A percentile compares a stretch with the other conserved stretches of the same genome.
These are phyloP conservation scores for Carex scoparia DNA, from an alignment of 176 grass and related monocot genomes.

Conservation along the genomic window DNA sequence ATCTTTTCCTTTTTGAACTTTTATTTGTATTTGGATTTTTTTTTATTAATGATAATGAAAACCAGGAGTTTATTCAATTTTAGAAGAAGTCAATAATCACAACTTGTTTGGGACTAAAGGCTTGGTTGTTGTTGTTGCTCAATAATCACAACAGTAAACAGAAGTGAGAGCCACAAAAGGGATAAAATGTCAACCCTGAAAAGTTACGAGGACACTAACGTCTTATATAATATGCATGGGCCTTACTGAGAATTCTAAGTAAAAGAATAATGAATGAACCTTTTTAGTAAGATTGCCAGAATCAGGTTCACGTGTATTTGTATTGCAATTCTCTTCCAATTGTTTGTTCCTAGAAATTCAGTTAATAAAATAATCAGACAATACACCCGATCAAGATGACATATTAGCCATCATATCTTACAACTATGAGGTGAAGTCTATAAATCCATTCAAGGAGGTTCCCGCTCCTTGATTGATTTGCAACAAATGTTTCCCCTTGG, in stretches of 20 bases:
- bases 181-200: not conserved
- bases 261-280: conserved; percentile 37
- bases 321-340: conserved; percentile 36
- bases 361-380: not conserved
- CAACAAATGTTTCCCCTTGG: not conserved
- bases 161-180: not conserved
- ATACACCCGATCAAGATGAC: not conserved
- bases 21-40: not conserved
- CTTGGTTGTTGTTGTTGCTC: not conserved
- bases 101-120: not conserved
- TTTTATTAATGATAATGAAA: not conserved
- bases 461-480: not conserved
- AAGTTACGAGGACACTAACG: not conserved
- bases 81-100: not conserved
- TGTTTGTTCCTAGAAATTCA: conserved; percentile 45
- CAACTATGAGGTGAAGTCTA: not conserved
- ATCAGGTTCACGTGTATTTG: conserved; percentile 11
- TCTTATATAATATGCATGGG: not conserved
- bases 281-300: conserved; percentile 34
- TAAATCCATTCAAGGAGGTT: not conserved
- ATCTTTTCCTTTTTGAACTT: not conserved
- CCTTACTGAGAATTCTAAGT: not conserved
- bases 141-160: not conserved
- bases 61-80: not conserved
- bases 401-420: not conserved